Evolutionary conservation across 805 yeast genomes (phyloP).

Genomic region (Yarrowia sp.): DNA sequence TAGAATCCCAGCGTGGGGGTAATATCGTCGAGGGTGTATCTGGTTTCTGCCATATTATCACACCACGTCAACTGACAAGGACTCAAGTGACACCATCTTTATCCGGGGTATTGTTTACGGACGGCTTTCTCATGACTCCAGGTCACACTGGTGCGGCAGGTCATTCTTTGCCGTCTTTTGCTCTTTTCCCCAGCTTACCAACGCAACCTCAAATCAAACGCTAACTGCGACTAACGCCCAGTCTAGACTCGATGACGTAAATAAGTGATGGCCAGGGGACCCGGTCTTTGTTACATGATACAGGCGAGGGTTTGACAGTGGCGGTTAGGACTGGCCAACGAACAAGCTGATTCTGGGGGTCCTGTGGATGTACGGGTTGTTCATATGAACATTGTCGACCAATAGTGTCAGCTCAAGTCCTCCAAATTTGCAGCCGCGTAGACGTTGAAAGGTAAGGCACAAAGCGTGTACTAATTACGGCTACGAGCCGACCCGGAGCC

Average conservation of each 20-base stretch:
- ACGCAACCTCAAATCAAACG: not conserved
- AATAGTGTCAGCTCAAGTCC: no score
- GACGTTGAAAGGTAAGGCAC: not conserved
- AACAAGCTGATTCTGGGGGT: no score
- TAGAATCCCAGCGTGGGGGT: not conserved
- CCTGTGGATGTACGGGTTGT: no score
- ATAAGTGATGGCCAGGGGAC: not conserved
- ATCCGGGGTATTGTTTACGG: not conserved
- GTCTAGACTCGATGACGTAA: conserved; percentile 14
- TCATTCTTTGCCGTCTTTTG: not conserved
- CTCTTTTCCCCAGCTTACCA: not conserved
- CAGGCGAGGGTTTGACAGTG: no score
- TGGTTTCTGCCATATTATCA: no score
- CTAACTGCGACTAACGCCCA: not conserved
- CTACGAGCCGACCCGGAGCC: conserved; percentile 6
- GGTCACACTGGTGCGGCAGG: conserved; percentile 1
- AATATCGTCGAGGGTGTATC: not conserved
- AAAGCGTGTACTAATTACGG: not conserved
- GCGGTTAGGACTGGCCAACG: no score
- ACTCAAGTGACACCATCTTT: no score
- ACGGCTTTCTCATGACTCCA: not conserved
- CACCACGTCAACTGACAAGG: no score
- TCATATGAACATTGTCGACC: no score
- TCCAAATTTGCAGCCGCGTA: no score
- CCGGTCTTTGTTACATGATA: no score